Evolutionary conservation across 306 rosid species (phyloP).

Genomic region (Glycine latifolia): DNA sequence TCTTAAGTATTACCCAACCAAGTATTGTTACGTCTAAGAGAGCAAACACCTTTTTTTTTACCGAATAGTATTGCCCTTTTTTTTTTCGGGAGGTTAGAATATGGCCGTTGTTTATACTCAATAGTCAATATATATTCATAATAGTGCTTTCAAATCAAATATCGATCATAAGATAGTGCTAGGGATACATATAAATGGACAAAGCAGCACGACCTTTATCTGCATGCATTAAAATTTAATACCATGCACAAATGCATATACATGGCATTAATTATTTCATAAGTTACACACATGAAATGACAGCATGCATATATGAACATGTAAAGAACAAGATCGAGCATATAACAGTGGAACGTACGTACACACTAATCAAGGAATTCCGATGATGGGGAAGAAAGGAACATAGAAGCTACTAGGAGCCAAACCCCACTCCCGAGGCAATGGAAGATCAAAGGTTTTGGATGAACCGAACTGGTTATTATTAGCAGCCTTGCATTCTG

Average conservation of each 20-base stretch:
- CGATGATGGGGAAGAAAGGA: constrained; percentile 88
- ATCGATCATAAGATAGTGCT: too few relatives aligned
- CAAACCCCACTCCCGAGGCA: constrained; percentile 86
- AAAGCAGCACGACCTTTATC: neutral
- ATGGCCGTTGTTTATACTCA: too few relatives aligned
- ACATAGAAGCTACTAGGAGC: constrained; percentile 79
- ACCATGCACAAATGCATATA: neutral
- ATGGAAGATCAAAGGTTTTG: constrained; percentile 69
- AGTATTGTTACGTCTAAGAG: too few relatives aligned
- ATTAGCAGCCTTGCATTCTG: constrained; percentile 45
- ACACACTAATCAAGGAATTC: constrained; percentile 59
- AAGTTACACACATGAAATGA: neutral
- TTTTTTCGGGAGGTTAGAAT: too few relatives aligned
- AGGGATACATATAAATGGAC: too few relatives aligned
- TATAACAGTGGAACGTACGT: neutral
- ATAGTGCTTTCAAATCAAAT: too few relatives aligned
- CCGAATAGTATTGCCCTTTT: too few relatives aligned
- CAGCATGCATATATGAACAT: neutral
- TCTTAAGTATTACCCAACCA: too few relatives aligned
- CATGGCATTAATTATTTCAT: constrained; percentile 25
- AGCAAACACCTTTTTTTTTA: too few relatives aligned
- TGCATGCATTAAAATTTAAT: neutral
- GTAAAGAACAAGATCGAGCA: neutral
- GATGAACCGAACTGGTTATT: constrained; percentile 55
- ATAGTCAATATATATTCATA: too few relatives aligned